Conservation (phyloP, 169 alveolate genomes). For the Perkinsus marinus region DNA sequence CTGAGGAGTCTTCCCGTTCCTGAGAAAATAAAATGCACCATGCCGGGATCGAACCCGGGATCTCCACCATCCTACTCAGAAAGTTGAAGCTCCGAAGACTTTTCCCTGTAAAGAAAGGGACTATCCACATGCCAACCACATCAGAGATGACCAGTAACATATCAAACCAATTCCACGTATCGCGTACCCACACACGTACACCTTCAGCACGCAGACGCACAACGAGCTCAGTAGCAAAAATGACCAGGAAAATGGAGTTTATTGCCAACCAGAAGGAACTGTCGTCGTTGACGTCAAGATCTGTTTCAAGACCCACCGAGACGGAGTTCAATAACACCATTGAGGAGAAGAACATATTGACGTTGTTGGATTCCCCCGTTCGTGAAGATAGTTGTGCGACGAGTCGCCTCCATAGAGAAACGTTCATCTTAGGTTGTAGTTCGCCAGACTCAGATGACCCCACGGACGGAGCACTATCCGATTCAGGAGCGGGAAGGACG, state of each 20-base stretch:
- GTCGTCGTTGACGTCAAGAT: background rate
- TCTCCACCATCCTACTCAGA: background rate
- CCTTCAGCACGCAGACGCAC: background rate
- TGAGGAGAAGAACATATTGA: background rate
- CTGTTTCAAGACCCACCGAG: background rate
- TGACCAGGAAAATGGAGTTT: background rate
- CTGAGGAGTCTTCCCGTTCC: background rate
- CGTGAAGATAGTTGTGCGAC: background rate
- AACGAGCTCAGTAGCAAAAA: background rate
- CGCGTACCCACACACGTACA: background rate
- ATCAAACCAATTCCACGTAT: background rate
- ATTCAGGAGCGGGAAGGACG: background rate
- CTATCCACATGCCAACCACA: background rate
- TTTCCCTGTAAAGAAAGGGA: background rate
- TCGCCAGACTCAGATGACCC: background rate
- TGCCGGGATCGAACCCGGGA: background rate
- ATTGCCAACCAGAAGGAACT: background rate
- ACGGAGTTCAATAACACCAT: background rate
- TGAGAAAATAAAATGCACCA: background rate
- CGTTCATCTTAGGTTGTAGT: background rate
- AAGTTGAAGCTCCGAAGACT: background rate
- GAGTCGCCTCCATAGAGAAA: background rate
- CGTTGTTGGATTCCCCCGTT: background rate
- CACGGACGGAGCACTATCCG: background rate
- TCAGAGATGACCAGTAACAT: background rate